Percentiles rank a stretch among this genome's conserved stretches.
Evolutionary conservation across 1,284 basidiomycete species (phyloP).

Genomic region (Trichosporon sp.): DNA sequence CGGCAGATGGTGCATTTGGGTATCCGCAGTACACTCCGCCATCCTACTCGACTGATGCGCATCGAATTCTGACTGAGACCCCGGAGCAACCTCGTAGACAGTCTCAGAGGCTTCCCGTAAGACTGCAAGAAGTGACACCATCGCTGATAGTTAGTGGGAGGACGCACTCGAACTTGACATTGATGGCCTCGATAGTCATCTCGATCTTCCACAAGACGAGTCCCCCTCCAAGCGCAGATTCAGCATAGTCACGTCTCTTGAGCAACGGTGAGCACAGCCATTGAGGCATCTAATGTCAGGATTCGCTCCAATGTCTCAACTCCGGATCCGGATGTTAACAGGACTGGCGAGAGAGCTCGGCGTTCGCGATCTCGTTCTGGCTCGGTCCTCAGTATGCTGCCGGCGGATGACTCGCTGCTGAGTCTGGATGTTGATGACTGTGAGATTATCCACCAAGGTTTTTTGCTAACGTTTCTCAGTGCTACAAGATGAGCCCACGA

Average conservation of each 20-base stretch:
- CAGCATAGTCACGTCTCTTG: slow-evolving; percentile 37
- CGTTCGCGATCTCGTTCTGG: slow-evolving; percentile 4
- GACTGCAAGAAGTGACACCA: neutral
- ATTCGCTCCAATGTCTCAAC: slow-evolving; percentile 5
- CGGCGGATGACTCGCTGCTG: neutral
- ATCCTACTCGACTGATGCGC: neutral
- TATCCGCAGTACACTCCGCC: neutral
- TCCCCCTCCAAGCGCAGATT: slow-evolving; percentile 15
- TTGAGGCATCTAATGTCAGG: neutral
- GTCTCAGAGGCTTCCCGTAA: neutral
- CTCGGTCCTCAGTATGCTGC: slow-evolving; percentile 1
- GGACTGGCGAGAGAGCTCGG: neutral
- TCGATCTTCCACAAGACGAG: slow-evolving; percentile 7
- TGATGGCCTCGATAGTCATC: neutral
- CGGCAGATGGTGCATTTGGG: neutral
- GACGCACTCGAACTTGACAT: neutral
- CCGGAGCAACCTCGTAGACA: neutral
- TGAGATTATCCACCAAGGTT: neutral
- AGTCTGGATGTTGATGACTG: slow-evolving; percentile 1
- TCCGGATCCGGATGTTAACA: no score
- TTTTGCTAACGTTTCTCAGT: neutral
- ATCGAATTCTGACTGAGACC: neutral
- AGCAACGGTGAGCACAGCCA: slow-evolving; percentile 21
- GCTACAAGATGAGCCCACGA: neutral
- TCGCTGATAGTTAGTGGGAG: neutral